Evolutionary conservation across 2,329 filamentous ascomycete species (phyloP).

Genomic region (Davidsoniella eucalypti): DNA sequence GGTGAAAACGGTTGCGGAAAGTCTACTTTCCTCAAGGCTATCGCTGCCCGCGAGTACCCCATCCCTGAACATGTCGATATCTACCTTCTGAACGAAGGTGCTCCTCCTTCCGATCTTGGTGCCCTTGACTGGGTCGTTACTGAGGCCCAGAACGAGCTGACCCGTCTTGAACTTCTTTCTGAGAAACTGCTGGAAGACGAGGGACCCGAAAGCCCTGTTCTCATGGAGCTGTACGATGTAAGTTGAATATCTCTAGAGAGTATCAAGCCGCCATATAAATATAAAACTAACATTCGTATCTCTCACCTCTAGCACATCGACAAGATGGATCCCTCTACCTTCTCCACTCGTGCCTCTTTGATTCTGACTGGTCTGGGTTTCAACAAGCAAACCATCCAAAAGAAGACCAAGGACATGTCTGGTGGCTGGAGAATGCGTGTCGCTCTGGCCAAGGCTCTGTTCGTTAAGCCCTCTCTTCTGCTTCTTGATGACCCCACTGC

Average conservation of each 20-base stretch:
- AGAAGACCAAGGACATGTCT: constrained; percentile 99
- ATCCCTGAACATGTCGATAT: constrained; percentile 95
- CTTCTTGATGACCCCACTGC: constrained; percentile 96
- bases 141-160: constrained; percentile 86
- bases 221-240: constrained; percentile 94
- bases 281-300: constrained; percentile 14
- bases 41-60: constrained; percentile 83
- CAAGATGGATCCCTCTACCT: constrained; percentile 95
- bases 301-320: constrained; percentile 65
- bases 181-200: constrained; percentile 85
- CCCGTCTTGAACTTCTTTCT: constrained; percentile 71
- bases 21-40: constrained; percentile 91
- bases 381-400: constrained; percentile 94
- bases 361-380: constrained; percentile 98
- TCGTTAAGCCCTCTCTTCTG: constrained; percentile 91
- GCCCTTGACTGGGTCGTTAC: constrained; percentile 94
- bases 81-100: constrained; percentile 95
- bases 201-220: constrained; percentile 74
- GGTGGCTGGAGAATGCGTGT: constrained; percentile 99
- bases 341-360: constrained; percentile 84
- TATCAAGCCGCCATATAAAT: neutral
- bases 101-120: constrained; percentile 71
- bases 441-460: constrained; percentile 88
- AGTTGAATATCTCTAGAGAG: constrained; percentile 20
- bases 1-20: constrained; percentile 99